Evolutionary conservation across 129 eudicot genomes (phyloP).

Genomic region (Deinandra increscens): DNA sequence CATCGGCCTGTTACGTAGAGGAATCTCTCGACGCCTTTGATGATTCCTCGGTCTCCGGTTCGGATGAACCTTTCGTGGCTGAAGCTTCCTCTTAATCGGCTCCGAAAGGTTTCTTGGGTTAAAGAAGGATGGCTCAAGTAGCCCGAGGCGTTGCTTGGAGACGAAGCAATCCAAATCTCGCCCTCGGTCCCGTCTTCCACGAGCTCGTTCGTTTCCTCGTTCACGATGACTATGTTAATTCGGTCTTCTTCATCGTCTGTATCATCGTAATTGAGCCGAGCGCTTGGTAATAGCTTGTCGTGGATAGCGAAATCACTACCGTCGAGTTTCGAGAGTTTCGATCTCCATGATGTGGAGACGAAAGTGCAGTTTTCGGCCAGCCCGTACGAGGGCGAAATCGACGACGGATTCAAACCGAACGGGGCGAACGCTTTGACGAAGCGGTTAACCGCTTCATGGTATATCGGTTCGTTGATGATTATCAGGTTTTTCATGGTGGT

Average conservation of each 20-base stretch:
- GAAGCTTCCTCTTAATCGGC: conserved; percentile 35
- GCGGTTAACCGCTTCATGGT: conserved; percentile 46
- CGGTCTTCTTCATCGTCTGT: conserved; percentile 41
- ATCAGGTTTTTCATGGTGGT: conserved; percentile 61
- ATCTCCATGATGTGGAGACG: conserved; percentile 81
- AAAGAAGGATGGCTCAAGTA: conserved; percentile 64
- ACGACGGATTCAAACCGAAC: conserved; percentile 51
- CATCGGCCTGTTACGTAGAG: conserved; percentile 65
- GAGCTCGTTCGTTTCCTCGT: conserved; percentile 60
- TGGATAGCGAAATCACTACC: conserved; percentile 36
- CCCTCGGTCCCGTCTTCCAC: conserved; percentile 67
- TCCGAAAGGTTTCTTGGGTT: conserved; percentile 52
- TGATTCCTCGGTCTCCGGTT: conserved; percentile 70
- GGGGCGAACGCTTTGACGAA: conserved; percentile 48
- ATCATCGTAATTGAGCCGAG: conserved; percentile 47
- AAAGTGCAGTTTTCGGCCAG: conserved; percentile 79
- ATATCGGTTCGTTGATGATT: conserved; percentile 76
- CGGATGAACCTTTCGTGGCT: conserved; percentile 43
- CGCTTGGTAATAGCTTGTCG: conserved; percentile 67
- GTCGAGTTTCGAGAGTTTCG: conserved; percentile 29
- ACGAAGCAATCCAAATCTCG: conserved; percentile 69
- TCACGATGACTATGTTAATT: conserved; percentile 50
- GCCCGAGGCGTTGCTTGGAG: conserved; percentile 70
- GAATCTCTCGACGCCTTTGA: conserved; percentile 57
- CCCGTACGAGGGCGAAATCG: conserved; percentile 76